phyloP scores from a whole-genome alignment of 225 moss, liverwort and hornwort genomes.

The Marchantia polymorpha region DNA sequence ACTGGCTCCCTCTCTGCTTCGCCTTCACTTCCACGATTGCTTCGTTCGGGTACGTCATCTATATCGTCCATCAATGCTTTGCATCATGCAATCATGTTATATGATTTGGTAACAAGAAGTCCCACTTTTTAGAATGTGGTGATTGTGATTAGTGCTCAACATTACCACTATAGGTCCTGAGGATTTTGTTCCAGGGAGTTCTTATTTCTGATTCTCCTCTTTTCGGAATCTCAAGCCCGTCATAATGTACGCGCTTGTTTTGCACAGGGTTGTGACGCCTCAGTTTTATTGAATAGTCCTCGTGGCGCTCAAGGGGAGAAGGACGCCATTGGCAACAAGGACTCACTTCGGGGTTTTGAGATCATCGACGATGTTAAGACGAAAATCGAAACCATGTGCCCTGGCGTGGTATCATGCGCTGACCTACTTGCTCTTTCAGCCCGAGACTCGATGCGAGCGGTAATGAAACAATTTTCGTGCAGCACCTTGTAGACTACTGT shows the following conservation, averaged over 20 bases:
- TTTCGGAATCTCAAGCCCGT: no score
- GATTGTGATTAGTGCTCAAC: no score
- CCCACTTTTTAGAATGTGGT: no score
- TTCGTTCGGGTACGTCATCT: conserved; percentile 21
- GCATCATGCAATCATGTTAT: no score
- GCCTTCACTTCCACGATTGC: conserved; percentile 27
- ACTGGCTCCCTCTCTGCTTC: conserved; percentile 22
- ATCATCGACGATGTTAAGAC: conserved; percentile 42
- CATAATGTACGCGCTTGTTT: no score
- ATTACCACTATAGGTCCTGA: no score
- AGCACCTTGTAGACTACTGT: background rate
- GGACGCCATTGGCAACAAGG: background rate
- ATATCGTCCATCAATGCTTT: no score
- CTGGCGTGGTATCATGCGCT: conserved; percentile 43
- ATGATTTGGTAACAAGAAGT: no score
- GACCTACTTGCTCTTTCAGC: conserved; percentile 43
- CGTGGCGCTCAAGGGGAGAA: conserved; percentile 26
- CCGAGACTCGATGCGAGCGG: conserved; percentile 20
- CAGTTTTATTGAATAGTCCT: conserved; percentile 24
- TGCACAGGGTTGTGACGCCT: conserved; percentile 46
- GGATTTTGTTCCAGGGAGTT: no score
- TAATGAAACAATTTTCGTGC: background rate
- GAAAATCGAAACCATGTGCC: conserved; percentile 28
- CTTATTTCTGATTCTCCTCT: no score
- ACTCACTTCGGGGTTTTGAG: conserved; percentile 30